These are phyloP conservation scores for Sugiyamaella neomexicana DNA, from an alignment of 1,139 yeast species.

Conservation along the genomic window DNA sequence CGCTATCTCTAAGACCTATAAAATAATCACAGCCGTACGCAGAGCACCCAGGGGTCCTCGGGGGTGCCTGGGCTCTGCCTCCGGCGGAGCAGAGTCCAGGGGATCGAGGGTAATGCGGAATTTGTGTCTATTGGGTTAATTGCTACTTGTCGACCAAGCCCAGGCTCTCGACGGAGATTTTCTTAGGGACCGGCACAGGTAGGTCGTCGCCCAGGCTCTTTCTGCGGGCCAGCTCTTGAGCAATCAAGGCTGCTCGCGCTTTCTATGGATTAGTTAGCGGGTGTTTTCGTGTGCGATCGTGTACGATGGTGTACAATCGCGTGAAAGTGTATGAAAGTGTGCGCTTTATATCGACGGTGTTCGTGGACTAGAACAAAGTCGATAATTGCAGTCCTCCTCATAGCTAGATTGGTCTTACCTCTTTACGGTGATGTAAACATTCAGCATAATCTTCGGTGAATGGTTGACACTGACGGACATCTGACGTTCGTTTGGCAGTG, in stretches of 20 bases:
- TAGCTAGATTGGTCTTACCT: conserved; percentile 26
- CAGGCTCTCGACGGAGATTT: conserved; percentile 28
- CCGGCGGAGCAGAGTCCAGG: background rate
- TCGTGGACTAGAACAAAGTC: too few relatives aligned
- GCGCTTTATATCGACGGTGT: too few relatives aligned
- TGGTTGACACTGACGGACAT: conserved; percentile 43
- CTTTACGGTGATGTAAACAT: conserved; percentile 51
- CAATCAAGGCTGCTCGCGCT: conserved; percentile 32
- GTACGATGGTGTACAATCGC: too few relatives aligned
- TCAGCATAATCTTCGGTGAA: conserved; percentile 50
- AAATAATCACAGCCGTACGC: background rate
- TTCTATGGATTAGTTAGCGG: conserved; percentile 22
- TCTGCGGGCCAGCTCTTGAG: conserved; percentile 31
- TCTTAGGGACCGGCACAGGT: conserved; percentile 25
- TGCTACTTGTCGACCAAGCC: conserved; percentile 27
- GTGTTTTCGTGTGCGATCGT: too few relatives aligned
- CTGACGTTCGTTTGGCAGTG: conserved; percentile 43
- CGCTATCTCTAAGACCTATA: background rate
- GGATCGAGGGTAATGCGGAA: background rate
- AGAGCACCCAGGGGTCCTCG: too few relatives aligned
- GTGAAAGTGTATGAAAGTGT: too few relatives aligned
- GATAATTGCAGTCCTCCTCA: too few relatives aligned
- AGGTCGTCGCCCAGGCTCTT: conserved; percentile 27
- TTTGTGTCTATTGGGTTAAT: background rate
- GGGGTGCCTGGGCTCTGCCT: background rate